Evolutionary conservation across 208 protist genomes (phyloP).

Genomic region (Acanthamoeba sp.): DNA sequence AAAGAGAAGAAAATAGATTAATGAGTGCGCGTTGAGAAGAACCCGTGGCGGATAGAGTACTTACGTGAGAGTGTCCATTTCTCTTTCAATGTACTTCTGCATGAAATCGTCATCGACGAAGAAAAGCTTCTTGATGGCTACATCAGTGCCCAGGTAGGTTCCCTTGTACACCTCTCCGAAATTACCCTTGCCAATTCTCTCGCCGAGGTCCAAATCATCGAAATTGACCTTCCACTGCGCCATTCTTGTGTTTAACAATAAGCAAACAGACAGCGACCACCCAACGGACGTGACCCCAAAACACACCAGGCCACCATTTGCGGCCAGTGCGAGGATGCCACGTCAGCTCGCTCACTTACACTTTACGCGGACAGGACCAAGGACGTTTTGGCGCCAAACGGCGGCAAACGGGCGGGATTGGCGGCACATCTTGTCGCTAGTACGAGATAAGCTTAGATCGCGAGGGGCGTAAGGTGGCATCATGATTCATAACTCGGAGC

Average conservation of each 20-base stretch:
- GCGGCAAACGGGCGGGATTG: too few relatives aligned
- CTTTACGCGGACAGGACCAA: neutral
- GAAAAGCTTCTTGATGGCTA: constrained; percentile 76
- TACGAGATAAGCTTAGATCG: too few relatives aligned
- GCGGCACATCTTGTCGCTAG: too few relatives aligned
- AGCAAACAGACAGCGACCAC: too few relatives aligned
- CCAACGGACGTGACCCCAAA: neutral
- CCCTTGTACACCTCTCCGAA: constrained; percentile 68
- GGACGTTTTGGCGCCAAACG: neutral
- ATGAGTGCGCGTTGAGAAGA: neutral
- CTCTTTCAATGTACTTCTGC: constrained; percentile 73
- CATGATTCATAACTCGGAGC: constrained; percentile 34
- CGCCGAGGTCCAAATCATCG: constrained; percentile 29
- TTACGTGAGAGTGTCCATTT: constrained; percentile 73
- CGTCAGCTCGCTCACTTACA: neutral
- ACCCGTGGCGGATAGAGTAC: neutral
- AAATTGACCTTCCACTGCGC: constrained; percentile 73
- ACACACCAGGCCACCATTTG: neutral
- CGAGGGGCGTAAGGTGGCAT: too few relatives aligned
- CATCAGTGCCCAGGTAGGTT: constrained; percentile 73
- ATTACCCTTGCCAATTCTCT: constrained; percentile 45
- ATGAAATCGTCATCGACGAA: constrained; percentile 65
- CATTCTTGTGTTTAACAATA: neutral
- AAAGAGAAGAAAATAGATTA: neutral
- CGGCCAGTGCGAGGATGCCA: neutral